Conservation (phyloP, 2,329 filamentous ascomycete species). For the Alternaria angustiovoidea region DNA sequence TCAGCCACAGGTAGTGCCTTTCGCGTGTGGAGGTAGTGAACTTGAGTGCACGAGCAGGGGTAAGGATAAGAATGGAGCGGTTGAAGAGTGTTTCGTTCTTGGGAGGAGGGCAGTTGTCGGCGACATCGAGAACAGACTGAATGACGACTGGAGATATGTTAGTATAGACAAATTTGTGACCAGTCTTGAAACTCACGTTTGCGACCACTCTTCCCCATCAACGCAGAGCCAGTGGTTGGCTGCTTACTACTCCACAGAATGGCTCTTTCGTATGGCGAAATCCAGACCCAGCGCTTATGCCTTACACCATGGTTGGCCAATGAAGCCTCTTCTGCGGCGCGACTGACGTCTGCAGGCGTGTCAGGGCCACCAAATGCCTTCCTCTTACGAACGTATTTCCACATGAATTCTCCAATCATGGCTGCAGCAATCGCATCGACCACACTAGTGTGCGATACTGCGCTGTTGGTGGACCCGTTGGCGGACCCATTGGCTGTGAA, state of each 20-base stretch:
- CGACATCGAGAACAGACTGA: conserved; percentile 95
- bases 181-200: conserved; percentile 73
- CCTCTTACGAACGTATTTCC: conserved; percentile 84
- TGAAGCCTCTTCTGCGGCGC: conserved; percentile 64
- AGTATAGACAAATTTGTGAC: conserved; percentile 12
- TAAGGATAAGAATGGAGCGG: conserved; percentile 92
- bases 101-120: conserved; percentile 87
- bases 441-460: conserved; percentile 76
- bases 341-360: conserved; percentile 56
- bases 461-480: conserved; percentile 64
- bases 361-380: conserved; percentile 89
- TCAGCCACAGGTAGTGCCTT: conserved; percentile 94
- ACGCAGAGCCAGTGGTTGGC: conserved; percentile 82
- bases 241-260: conserved; percentile 99
- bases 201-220: conserved; percentile 92
- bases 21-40: conserved; percentile 87
- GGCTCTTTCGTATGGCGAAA: conserved; percentile 93
- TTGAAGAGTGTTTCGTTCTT: conserved; percentile 79
- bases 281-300: conserved; percentile 98
- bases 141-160: conserved; percentile 73
- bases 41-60: conserved; percentile 90
- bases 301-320: conserved; percentile 74
- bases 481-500: conserved; percentile 65
- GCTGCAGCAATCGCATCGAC: conserved; percentile 97
- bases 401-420: conserved; percentile 99